Evolutionary conservation across 768 basidiomycete species (phyloP), one percentile per base, ranked within the genome.

Genomic region (Nidula microcarpa): DNA sequence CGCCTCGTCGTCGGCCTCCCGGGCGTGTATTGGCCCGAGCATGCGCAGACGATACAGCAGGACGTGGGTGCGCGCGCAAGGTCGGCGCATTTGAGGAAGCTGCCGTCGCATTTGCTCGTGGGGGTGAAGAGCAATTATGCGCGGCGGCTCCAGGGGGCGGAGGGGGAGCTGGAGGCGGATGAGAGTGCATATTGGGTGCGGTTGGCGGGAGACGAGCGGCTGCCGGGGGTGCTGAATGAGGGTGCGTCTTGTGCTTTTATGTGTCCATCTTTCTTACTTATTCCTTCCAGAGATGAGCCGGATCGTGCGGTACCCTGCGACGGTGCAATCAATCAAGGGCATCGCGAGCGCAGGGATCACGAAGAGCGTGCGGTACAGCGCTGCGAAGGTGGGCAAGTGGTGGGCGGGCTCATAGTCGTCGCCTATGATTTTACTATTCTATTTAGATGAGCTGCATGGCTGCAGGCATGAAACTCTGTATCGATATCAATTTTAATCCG

Each of bases 381-480:
- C 77, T 23, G 82, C 86, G 45, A 98, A 98, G 73, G 73, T 95
- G 16, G 69, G 79, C 36, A 98, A 98, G 70, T 97, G 93, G 89
- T 89, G 89, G 82, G 61, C 60, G 45, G 74, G 78, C 23, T 65
- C 71, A 59, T 69, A 53, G 62, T 53, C 36, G 35, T 51, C 43
- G 17, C 51, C 35, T 33, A 11, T 33, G 13, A 51, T 51, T 49
- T 49, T 18, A 51, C 30, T 47, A 14, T 43, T 43, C 44, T 23
- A 23, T 23, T 23, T 23, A 23, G 23, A 23, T 23, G 23, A 23
- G 4, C 23, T 47, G 48, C 52, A 50, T 41, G 3, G 39, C 16
- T 41, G 39, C 39, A 41, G 23, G 23, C 23, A 23, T 23, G 23
- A 23, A 23, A 23, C 1, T 23, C 23, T 23, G 23, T 23, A 23